A percentile compares a stretch with the other conserved stretches of the same genome.
These are phyloP conservation scores for Phytophthora vignae DNA, from an alignment of 352 stramenopile genomes.

Conservation along the genomic window DNA sequence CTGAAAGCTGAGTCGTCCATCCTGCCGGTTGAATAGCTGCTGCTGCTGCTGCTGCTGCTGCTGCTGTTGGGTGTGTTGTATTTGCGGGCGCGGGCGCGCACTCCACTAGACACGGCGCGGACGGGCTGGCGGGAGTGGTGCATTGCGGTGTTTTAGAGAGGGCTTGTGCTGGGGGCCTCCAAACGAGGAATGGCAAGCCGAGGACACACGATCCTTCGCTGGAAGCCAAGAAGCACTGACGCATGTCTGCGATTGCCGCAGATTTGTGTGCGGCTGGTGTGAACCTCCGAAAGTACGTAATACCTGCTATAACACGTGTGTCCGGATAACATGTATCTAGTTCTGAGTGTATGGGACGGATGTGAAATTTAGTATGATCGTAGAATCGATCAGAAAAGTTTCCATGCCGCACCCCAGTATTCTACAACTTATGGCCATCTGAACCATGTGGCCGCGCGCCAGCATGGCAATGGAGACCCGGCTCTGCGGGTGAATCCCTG, in stretches of 20 bases:
- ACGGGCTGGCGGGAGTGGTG: slow-evolving; percentile 27
- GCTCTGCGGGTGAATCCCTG: slow-evolving; percentile 7
- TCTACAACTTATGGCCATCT: slow-evolving; percentile 27
- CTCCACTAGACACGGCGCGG: slow-evolving; percentile 23
- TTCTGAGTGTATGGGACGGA: no score
- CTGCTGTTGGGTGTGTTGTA: slow-evolving; percentile 10
- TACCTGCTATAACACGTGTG: background rate
- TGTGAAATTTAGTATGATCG: background rate
- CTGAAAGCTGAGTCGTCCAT: slow-evolving; percentile 6
- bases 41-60: slow-evolving; percentile 2
- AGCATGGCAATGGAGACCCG: slow-evolving; percentile 11
- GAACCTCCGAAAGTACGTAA: background rate
- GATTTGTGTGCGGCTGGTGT: slow-evolving; percentile 17
- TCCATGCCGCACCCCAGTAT: slow-evolving; percentile 8
- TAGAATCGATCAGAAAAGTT: slow-evolving; percentile 8
- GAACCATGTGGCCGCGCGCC: slow-evolving; percentile 15
- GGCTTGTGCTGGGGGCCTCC: slow-evolving; percentile 18
- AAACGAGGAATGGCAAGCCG: slow-evolving; percentile 26
- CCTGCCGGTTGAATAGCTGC: slow-evolving; percentile 6
- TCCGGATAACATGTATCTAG: no score
- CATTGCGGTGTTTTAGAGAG: slow-evolving; percentile 1
- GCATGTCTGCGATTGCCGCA: slow-evolving; percentile 31
- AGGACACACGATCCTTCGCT: slow-evolving; percentile 17
- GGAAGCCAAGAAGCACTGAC: slow-evolving; percentile 26
- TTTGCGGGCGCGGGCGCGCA: slow-evolving; percentile 22